These are phyloP conservation scores for Nakazawaea pomicola DNA, from an alignment of 805 yeast genomes.

Conservation along the genomic window DNA sequence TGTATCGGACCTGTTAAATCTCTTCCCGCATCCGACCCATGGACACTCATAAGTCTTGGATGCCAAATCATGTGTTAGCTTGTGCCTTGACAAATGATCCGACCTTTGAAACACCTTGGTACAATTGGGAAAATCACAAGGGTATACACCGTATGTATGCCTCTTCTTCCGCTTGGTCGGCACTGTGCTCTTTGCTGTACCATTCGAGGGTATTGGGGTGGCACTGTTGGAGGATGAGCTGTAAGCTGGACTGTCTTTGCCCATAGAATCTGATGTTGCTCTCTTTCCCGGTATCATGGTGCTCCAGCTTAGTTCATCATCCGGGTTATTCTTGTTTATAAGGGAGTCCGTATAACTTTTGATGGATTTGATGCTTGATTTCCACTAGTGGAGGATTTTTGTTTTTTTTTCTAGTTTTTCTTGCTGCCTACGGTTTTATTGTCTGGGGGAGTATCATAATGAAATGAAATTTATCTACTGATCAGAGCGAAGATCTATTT, in stretches of 20 bases:
- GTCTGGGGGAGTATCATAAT: too few species aligned
- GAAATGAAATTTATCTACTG: too few species aligned
- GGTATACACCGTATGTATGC: constrained; percentile 12
- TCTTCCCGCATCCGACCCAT: constrained; percentile 43
- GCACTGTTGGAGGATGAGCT: not conserved
- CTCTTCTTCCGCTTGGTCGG: constrained; percentile 5
- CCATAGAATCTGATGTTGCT: too few species aligned
- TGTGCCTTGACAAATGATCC: constrained; percentile 56
- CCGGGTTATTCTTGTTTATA: too few species aligned
- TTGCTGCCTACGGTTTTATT: too few species aligned
- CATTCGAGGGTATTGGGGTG: not conserved
- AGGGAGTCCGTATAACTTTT: too few species aligned
- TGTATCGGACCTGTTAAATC: constrained; percentile 51
- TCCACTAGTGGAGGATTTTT: too few species aligned
- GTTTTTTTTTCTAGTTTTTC: too few species aligned
- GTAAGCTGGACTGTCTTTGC: too few species aligned
- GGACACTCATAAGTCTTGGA: constrained; percentile 41
- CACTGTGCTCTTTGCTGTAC: not conserved
- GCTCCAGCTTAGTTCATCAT: too few species aligned
- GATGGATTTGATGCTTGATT: too few species aligned
- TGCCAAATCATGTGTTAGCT: constrained; percentile 41
- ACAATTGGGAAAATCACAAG: constrained; percentile 40
- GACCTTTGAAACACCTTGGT: constrained; percentile 49
- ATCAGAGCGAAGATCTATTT: constrained; percentile 3
- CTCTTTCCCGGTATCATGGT: too few species aligned